Base-by-base conservation (phyloP, 192 early-diverging fungal genomes). In the Rhizophagus sp. region DNA sequence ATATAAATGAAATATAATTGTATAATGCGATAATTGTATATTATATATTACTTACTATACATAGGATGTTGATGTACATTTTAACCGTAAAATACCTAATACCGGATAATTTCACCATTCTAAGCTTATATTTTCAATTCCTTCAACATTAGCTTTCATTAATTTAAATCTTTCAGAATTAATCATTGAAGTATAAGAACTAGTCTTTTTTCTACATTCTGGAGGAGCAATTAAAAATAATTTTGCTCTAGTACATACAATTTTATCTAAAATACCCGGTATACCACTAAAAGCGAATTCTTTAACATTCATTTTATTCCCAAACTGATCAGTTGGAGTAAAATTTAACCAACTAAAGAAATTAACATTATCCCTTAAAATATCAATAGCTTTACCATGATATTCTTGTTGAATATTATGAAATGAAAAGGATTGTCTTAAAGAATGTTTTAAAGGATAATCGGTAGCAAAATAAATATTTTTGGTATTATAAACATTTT, bases 381-480 rank as follows among this genome's bases (percentile, higher is more conserved):
- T 63, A 24, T 63, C 24, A 24, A 63, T 63, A 24, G 62, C 62
- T 22, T 63, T 63, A 6, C 24, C 62, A 63, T 63, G 62, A 63
- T 22, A 22, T 47, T 44, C 41, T 8, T 22, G 2, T 63, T 22
- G 4, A 63, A 63, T 63, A 8, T 63, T 7, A 24, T 22, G 62
- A 63, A 63, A 22, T 63, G 62, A 25, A 63, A 63, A 63, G 2
- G 19, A 25, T 63, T 22, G 39, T 6, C 39, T 2, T 19, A 63
- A 63, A 63, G 19, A 24, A 63, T 24, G 0, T 1, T 7, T 63
- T 63, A 63, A 63, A 24, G 62, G 62, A 63, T 63, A 63, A 63
- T 63, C 62, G 5, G 62, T 63, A 63, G 62, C 62, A 22, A 63
- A 19, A 63, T 63, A 63, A 63, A 63, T 10, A 63, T 63, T 63